Percentiles rank a stretch among this genome's conserved stretches.
Conservation (phyloP, 148 eudicot genomes). For the Hydrangea macrophylla region DNA sequence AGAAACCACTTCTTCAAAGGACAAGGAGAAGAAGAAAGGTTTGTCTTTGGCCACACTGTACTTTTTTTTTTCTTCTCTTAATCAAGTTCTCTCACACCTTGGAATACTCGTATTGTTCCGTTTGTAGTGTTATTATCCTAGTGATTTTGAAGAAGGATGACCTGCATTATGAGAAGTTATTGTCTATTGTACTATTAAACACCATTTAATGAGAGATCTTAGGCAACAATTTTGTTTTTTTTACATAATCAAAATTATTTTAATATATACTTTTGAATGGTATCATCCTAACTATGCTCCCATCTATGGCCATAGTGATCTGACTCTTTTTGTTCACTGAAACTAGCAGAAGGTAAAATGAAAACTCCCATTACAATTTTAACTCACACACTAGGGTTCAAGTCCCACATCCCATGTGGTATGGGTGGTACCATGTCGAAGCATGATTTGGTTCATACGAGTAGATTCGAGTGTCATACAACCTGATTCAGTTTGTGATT, state of each 20-base stretch:
- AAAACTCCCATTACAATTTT: background rate
- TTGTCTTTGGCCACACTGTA: constrained; percentile 2
- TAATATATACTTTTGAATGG: too few relatives aligned
- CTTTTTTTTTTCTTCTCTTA: constrained; percentile 1
- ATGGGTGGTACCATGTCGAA: too few relatives aligned
- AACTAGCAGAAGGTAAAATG: background rate
- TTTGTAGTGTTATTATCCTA: constrained; percentile 2
- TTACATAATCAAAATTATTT: too few relatives aligned
- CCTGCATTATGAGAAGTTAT: background rate
- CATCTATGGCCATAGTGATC: background rate
- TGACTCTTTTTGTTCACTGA: constrained; percentile 1
- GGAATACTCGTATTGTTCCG: background rate
- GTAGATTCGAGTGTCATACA: too few relatives aligned
- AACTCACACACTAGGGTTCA: background rate
- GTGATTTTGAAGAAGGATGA: background rate
- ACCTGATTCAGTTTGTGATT: too few relatives aligned
- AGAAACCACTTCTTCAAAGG: constrained; percentile 24
- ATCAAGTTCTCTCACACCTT: background rate
- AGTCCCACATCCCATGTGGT: too few relatives aligned
- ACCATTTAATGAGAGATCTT: background rate
- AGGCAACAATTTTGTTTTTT: too few relatives aligned
- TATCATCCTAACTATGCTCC: constrained; percentile 6
- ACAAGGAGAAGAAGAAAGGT: constrained; percentile 61
- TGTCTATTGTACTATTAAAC: background rate
- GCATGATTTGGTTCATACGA: too few relatives aligned